These are phyloP conservation scores for Echria macrotheca DNA, from an alignment of 495 filamentous ascomycete species.

Conservation along the genomic window DNA sequence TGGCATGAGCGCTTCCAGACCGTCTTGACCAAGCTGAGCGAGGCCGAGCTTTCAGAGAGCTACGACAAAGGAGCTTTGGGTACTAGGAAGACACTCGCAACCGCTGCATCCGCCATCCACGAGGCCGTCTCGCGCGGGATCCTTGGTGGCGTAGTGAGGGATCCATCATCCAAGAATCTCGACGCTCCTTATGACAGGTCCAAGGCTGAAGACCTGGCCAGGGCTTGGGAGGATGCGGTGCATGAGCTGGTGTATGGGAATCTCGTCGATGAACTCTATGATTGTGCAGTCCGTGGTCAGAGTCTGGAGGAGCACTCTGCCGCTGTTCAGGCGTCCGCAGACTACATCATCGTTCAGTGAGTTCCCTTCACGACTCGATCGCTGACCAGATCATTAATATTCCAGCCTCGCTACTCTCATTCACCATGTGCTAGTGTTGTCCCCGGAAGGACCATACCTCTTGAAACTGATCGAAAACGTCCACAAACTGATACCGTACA, in stretches of 20 bases:
- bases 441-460: conserved; percentile 58
- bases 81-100: conserved; percentile 58
- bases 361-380: conserved; percentile 2
- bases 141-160: conserved; percentile 45
- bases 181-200: conserved; percentile 46
- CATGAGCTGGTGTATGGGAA: conserved; percentile 54
- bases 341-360: conserved; percentile 54
- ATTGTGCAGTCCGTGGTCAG: conserved; percentile 45
- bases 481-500: conserved; percentile 56
- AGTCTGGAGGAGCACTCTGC: conserved; percentile 52
- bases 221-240: conserved; percentile 53
- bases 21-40: conserved; percentile 45
- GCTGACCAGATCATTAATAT: neutral
- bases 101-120: conserved; percentile 54
- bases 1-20: conserved; percentile 48
- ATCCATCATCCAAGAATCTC: too few relatives aligned
- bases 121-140: conserved; percentile 54
- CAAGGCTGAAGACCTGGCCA: conserved; percentile 46
- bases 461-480: conserved; percentile 52
- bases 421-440: conserved; percentile 57
- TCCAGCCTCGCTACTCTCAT: conserved; percentile 56
- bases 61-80: conserved; percentile 64
- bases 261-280: conserved; percentile 52
- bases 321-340: conserved; percentile 49
- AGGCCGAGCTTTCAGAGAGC: conserved; percentile 59